Evolutionary conservation across 306 rosid species (phyloP), one percentile per base, ranked within the genome.

Genomic region (Mucuna pruriens): DNA sequence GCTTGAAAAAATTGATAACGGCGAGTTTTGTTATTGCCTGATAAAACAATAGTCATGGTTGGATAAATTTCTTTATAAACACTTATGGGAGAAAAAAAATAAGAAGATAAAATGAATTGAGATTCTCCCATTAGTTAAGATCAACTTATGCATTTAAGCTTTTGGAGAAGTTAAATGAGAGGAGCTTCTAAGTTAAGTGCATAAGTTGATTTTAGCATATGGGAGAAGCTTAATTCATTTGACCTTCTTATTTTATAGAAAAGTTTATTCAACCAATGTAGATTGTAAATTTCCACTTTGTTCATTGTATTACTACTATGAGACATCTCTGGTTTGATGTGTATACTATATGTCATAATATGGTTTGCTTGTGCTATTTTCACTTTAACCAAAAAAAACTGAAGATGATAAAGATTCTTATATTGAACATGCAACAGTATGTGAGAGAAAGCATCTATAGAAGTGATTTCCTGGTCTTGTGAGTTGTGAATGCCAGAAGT

Each of bases 321-420:
- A 46, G 46, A 58, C 42, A 74, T 75, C 70, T 38, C 48, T 70
- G 15, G 54, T 34, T 29, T 2, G 22, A 29, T 13, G 40, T 29
- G 64, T 23, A 4, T 10, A 36, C 52, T 45, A 15, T 29, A 23
- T 66, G 67, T 15, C 33, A 55, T 19, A 9, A 29, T 52, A 26
- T 81, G 38, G 75, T 39, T 74, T 74, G 29, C 45, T 68, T 57
- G 46, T 57, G 55, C 72, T 55, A 57, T 29, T 17, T 55, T 31
- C 62, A 19, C 36, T 66, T 64, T 26, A 55, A 4, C 9, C 26
- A 5, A n/a, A 65, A 65, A 65, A 36, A 25, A 23, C 63, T 42
- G 64, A 31, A 19, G 52, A 77, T 19, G n/a, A 60, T 22, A 31
- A 44, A 17, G 34, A 69, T 69, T 39, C 61, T 40, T 68, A 54